Evolutionary conservation across 768 basidiomycete genomes (phyloP), one percentile per base, ranked within the genome.

Genomic region (Boletus subparvulus): DNA sequence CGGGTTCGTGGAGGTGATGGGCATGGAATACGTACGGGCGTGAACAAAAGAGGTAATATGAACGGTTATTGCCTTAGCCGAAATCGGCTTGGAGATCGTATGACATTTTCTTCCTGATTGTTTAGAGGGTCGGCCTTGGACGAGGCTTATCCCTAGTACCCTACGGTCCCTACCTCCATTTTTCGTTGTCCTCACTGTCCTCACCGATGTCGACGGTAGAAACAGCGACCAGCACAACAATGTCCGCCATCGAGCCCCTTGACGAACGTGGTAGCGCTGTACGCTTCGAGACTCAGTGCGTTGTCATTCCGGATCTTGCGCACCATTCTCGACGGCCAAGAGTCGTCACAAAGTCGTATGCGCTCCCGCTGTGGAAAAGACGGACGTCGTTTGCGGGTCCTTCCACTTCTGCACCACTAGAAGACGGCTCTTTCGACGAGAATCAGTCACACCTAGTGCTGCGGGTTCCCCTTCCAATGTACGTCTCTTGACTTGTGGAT

Each of bases 281-380:
- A 5, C 80, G 89, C 54, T 92, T 92, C 72, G 83, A 91, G 75
- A 75, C 77, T 51, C 80, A 86, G 64, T 91, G 90, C 56, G 75
- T 88, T 5, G 79, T 92, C 63, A 91, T 92, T 54, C 89, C 89
- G n/a, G 82, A 87, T 50, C 67, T 64, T 16, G 62, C 65, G 1
- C 67, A 69, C 16, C 72, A 73, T 48, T 72, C 75, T 5, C 81
- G 77, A 51, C 71, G 78, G 28, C 77, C 83, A 26, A 74, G 78
- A 43, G 73, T 88, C 46, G 67, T 85, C 61, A 84, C 83, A 28
- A 89, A 82, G 64, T 84, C 85, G 4, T 87, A 86, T 60, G 78
- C 85, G 0, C 74, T 91, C 55, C 87, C 88, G 1, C 69, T 91
- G 41, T 90, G 88, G 80, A 84, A 80, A 72, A 76, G 75, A 67